These are phyloP conservation scores for Daldinia concentrica DNA, from an alignment of 495 filamentous ascomycete species.

Conservation along the genomic window DNA sequence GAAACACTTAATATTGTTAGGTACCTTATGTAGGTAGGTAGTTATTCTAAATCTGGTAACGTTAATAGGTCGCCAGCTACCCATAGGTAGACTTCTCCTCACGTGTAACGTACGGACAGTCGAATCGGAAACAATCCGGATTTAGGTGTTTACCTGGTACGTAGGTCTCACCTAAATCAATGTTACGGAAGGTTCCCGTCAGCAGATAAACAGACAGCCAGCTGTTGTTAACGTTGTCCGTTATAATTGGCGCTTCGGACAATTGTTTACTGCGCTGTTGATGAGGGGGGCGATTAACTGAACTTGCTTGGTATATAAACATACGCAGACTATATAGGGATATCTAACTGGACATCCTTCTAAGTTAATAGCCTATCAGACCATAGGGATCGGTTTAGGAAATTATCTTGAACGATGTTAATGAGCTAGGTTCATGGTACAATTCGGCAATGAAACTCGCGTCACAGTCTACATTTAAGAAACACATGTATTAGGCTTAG, in stretches of 20 bases:
- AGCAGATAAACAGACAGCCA: conserved; percentile 16
- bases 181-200: background rate
- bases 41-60: conserved; percentile 3
- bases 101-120: background rate
- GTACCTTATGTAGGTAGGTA: too few species aligned
- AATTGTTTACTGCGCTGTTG: conserved; percentile 24
- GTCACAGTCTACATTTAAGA: background rate
- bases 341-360: background rate
- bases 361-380: background rate
- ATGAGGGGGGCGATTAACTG: conserved; percentile 7
- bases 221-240: conserved; percentile 33
- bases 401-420: background rate
- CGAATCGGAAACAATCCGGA: background rate
- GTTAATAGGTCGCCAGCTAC: conserved; percentile 4
- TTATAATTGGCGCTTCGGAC: conserved; percentile 28
- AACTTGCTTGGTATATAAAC: background rate
- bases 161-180: background rate
- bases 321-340: background rate
- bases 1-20: conserved; percentile 22
- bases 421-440: background rate
- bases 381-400: background rate
- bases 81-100: background rate
- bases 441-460: background rate
- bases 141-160: background rate
- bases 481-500: background rate